Conservation (phyloP, 2,329 filamentous ascomycete genomes). For the Xylariaceae sp. region DNA sequence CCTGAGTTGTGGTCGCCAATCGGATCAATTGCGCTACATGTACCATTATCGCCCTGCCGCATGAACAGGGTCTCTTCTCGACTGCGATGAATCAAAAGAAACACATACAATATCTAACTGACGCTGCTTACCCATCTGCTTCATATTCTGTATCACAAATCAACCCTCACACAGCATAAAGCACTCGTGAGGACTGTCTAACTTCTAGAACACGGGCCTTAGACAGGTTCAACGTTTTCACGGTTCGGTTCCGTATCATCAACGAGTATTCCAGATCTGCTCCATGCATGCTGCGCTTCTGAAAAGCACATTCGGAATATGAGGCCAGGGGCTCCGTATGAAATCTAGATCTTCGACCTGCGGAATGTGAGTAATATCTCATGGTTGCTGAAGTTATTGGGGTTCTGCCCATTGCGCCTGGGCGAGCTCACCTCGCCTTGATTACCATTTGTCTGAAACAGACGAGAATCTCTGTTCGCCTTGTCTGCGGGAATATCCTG, state of each 20-base stretch:
- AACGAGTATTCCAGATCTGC: too few species aligned
- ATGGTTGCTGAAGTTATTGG: background rate
- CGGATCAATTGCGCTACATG: background rate
- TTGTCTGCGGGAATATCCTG: background rate
- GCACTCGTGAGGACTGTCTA: background rate
- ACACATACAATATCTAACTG: background rate
- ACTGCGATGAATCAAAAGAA: background rate
- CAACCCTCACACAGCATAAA: background rate
- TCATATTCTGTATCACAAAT: background rate
- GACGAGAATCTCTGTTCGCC: background rate
- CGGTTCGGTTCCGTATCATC: background rate
- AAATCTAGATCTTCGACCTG: too few species aligned
- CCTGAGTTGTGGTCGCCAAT: background rate
- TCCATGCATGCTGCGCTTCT: too few species aligned
- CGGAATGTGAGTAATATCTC: too few species aligned
- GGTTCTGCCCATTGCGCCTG: background rate
- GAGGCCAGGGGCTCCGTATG: too few species aligned
- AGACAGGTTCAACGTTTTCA: background rate
- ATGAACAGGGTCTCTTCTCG: background rate
- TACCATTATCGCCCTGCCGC: background rate
- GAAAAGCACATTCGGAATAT: too few species aligned
- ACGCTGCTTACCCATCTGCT: background rate
- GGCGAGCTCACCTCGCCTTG: background rate
- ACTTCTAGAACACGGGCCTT: background rate
- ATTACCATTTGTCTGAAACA: background rate